Evolutionary conservation across 225 moss, liverwort and hornwort genomes (phyloP).

Genomic region (Lunularia cruciata): DNA sequence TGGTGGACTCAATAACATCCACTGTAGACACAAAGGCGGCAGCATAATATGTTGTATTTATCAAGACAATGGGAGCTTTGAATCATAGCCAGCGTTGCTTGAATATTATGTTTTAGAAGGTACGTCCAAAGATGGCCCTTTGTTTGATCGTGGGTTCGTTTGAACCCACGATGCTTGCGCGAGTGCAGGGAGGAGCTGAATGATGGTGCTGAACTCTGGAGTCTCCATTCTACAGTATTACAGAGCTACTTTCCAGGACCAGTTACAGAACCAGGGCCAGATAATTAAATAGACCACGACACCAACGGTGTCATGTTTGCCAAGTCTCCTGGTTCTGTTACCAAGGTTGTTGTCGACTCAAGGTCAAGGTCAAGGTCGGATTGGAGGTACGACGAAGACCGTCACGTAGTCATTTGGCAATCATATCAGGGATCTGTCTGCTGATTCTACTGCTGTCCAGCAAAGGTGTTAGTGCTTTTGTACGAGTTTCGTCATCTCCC

Average conservation of each 20-base stretch:
- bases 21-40: too few relatives aligned
- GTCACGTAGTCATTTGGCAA: slow-evolving; percentile 3
- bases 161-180: background rate
- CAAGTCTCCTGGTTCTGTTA: background rate
- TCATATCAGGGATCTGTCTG: slow-evolving; percentile 9
- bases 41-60: too few relatives aligned
- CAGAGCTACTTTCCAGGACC: background rate
- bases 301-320: background rate
- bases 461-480: background rate
- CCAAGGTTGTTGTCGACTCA: background rate
- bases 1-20: too few relatives aligned
- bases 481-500: background rate
- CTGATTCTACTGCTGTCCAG: background rate
- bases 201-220: slow-evolving; percentile 3
- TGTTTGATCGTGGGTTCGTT: background rate
- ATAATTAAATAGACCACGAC: background rate
- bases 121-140: background rate
- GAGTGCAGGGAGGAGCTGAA: background rate
- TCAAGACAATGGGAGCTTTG: too few relatives aligned
- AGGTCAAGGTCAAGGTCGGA: background rate
- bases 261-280: background rate
- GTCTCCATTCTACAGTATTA: background rate
- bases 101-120: too few relatives aligned
- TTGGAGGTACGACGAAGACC: background rate
- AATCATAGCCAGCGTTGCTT: too few relatives aligned